Percentiles rank a stretch among this genome's conserved stretches.
These are phyloP conservation scores for Talaromyces sp. DNA, from an alignment of 2,329 filamentous ascomycete species.

Conservation along the genomic window DNA sequence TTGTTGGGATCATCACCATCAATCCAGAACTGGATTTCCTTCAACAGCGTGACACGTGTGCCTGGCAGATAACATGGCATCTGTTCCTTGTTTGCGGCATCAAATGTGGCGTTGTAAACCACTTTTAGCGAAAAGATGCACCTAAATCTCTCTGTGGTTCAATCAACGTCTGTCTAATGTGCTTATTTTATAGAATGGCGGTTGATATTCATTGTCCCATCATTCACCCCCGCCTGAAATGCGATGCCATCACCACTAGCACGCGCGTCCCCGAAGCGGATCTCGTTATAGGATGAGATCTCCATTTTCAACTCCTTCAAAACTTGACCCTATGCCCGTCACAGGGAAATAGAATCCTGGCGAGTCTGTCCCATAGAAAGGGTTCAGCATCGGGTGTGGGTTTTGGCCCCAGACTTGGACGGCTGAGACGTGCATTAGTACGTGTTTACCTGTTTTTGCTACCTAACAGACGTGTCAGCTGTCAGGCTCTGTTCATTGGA, in stretches of 20 bases:
- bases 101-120: not conserved
- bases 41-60: not conserved
- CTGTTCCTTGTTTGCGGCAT: constrained; percentile 1
- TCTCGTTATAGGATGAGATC: not conserved
- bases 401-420: not conserved
- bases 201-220: constrained; percentile 5
- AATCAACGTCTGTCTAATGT: not conserved
- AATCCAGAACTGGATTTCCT: not conserved
- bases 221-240: constrained; percentile 3
- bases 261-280: not conserved
- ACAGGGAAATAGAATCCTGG: not conserved
- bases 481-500: too few species aligned
- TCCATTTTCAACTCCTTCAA: not conserved
- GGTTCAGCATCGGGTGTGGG: not conserved
- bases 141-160: constrained; percentile 1
- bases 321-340: not conserved
- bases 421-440: not conserved
- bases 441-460: not conserved
- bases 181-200: not conserved
- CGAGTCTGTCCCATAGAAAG: not conserved
- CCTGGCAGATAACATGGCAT: not conserved
- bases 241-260: constrained; percentile 7
- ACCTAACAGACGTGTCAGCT: too few species aligned
- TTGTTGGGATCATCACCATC: not conserved
- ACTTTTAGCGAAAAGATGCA: not conserved